phyloP scores from a whole-genome alignment of 257 asterid genomes.

The Apocynum venetum region DNA sequence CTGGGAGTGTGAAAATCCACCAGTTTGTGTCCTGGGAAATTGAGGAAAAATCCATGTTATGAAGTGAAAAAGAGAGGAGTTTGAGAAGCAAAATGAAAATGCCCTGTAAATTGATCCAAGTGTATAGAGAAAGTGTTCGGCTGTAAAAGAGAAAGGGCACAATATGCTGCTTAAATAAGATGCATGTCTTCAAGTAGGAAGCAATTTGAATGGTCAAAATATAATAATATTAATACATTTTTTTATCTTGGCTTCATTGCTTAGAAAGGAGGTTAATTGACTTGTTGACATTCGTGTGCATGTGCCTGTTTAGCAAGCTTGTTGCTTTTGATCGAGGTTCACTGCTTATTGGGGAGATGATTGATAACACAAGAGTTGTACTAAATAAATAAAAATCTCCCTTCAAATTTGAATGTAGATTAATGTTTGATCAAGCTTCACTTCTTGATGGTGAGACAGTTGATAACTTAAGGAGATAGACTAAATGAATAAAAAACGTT shows the following conservation, averaged over 20 bases:
- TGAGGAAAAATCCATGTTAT: conserved; percentile 36
- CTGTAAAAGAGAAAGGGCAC: not conserved
- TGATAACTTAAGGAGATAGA: too few species aligned
- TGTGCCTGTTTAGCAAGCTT: not conserved
- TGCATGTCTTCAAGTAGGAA: conserved; percentile 24
- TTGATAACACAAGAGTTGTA: too few species aligned
- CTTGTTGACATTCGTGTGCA: not conserved
- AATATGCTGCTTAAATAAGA: conserved; percentile 37
- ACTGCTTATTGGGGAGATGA: not conserved
- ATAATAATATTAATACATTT: not conserved
- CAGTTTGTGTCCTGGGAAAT: conserved; percentile 32
- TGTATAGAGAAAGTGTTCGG: not conserved
- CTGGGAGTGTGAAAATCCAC: conserved; percentile 40
- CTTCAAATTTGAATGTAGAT: too few species aligned
- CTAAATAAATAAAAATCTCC: too few species aligned
- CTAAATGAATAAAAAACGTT: too few species aligned
- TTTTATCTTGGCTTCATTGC: not conserved
- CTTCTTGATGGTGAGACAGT: too few species aligned
- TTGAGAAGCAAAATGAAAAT: not conserved
- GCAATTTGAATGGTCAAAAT: conserved; percentile 11
- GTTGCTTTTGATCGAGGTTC: not conserved
- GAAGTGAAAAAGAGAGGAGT: not conserved
- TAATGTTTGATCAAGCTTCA: too few species aligned
- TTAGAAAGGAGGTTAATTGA: not conserved
- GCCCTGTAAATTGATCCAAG: not conserved